These are phyloP conservation scores for Circinella minor DNA, from an alignment of 371 early-diverging fungal species.

Conservation along the genomic window DNA sequence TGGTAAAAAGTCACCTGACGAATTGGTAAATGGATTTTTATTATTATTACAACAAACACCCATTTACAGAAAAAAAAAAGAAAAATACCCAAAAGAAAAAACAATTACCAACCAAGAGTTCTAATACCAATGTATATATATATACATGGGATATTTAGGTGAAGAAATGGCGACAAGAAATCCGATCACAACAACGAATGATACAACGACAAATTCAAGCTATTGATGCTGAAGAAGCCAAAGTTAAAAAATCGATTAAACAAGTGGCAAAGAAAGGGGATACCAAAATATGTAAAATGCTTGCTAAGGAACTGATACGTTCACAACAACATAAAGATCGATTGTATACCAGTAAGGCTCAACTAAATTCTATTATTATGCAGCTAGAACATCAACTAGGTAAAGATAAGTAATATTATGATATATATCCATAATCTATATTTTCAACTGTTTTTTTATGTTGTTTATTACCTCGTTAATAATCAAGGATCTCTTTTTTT, in stretches of 20 bases:
- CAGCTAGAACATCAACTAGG: slow-evolving; percentile 90
- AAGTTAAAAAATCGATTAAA: slow-evolving; percentile 81
- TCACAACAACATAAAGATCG: slow-evolving; percentile 82
- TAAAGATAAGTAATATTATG: slow-evolving; percentile 23
- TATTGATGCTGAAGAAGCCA: slow-evolving; percentile 84
- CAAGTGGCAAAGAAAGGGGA: slow-evolving; percentile 90
- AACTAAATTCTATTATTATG: slow-evolving; percentile 90
- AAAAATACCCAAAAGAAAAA: no score
- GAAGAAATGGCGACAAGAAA: slow-evolving; percentile 87
- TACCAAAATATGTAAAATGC: slow-evolving; percentile 70
- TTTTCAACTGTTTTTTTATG: not conserved
- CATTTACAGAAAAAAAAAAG: no score
- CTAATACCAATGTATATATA: not conserved
- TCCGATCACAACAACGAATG: slow-evolving; percentile 87
- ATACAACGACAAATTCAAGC: slow-evolving; percentile 83
- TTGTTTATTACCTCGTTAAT: no score
- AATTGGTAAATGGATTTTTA: slow-evolving; percentile 60
- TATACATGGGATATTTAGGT: slow-evolving; percentile 67
- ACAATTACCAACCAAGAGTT: no score
- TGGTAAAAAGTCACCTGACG: slow-evolving; percentile 69
- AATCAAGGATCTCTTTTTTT: not conserved
- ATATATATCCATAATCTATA: not conserved
- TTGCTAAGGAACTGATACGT: slow-evolving; percentile 88
- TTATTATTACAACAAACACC: not conserved
- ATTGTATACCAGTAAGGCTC: slow-evolving; percentile 88